Percentiles rank a stretch among this genome's conserved stretches.
These are phyloP conservation scores for Gaeumannomyces sp. DNA, from an alignment of 2,329 filamentous ascomycete genomes.

Conservation along the genomic window DNA sequence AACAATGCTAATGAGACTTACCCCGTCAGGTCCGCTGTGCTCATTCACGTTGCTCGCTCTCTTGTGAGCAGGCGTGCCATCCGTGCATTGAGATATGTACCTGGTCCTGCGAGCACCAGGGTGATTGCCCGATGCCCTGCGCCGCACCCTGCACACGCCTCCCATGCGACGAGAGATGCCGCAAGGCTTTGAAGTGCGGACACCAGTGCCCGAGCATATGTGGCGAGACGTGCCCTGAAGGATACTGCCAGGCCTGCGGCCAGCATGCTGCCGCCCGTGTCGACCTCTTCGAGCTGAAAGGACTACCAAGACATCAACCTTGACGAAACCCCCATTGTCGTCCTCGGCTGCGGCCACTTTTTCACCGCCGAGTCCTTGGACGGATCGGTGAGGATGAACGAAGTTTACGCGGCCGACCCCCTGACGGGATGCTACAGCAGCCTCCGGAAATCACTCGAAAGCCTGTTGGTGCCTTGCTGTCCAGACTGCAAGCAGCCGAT, in stretches of 20 bases:
- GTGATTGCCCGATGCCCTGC: constrained; percentile 47
- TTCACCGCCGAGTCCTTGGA: constrained; percentile 55
- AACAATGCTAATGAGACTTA: no score
- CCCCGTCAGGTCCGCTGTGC: constrained; percentile 33
- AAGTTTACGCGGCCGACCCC: constrained; percentile 38
- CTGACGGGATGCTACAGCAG: constrained; percentile 31
- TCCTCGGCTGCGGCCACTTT: no score
- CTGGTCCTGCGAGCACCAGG: constrained; percentile 18
- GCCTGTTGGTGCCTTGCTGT: constrained; percentile 36
- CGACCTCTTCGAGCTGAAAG: constrained; percentile 49
- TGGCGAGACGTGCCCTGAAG: constrained; percentile 53
- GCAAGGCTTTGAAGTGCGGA: constrained; percentile 45
- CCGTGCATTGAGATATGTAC: constrained; percentile 18
- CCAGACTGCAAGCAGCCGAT: constrained; percentile 55
- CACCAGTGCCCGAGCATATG: constrained; percentile 60
- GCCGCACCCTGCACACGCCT: constrained; percentile 62
- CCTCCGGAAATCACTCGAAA: constrained; percentile 35
- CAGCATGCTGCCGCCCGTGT: constrained; percentile 32
- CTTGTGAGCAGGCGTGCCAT: constrained; percentile 15
- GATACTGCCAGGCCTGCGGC: constrained; percentile 53
- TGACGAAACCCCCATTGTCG: constrained; percentile 50
- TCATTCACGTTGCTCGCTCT: constrained; percentile 32
- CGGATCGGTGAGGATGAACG: constrained; percentile 47
- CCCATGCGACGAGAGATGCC: constrained; percentile 57
- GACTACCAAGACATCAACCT: constrained; percentile 53